These are phyloP conservation scores for Tillandsia fasciculata DNA, from an alignment of 176 grass and related monocot species.

Conservation along the genomic window DNA sequence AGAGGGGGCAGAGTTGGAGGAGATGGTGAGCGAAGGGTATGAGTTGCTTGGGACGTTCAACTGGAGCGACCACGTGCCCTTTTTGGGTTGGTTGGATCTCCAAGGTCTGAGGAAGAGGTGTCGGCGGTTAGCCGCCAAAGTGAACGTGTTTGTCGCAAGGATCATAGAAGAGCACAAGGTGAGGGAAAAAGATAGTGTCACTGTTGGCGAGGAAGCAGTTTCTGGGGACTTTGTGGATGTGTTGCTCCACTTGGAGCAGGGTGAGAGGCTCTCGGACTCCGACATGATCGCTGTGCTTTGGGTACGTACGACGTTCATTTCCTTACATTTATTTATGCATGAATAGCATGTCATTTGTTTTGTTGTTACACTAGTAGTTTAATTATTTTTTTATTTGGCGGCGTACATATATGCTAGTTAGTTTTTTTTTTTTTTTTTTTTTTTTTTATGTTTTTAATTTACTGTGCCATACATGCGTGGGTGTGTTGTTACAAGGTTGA, in stretches of 20 bases:
- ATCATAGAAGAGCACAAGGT: conserved; percentile 27
- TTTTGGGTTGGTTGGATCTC: conserved; percentile 28
- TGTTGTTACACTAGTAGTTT: too few species aligned
- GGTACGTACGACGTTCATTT: not conserved
- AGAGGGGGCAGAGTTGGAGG: conserved; percentile 23
- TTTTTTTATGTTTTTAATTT: too few species aligned
- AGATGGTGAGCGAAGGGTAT: conserved; percentile 25
- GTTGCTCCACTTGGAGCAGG: conserved; percentile 18
- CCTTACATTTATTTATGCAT: not conserved
- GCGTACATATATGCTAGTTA: too few species aligned
- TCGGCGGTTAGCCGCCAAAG: conserved; percentile 7
- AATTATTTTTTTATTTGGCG: too few species aligned
- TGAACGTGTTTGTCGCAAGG: conserved; percentile 19
- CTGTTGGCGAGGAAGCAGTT: not conserved
- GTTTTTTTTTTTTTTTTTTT: too few species aligned
- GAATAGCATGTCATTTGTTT: not conserved
- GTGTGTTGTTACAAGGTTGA: too few species aligned
- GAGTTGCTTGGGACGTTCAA: conserved; percentile 30
- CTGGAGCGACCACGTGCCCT: conserved; percentile 30
- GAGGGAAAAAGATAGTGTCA: not conserved
- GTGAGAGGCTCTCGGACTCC: conserved; percentile 20
- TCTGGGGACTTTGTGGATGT: conserved; percentile 30
- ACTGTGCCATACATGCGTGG: too few species aligned
- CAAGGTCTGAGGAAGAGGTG: conserved; percentile 29
- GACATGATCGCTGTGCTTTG: conserved; percentile 34